Evolutionary conservation across 805 yeast species (phyloP).

Genomic region (Phaffomyces antillensis): DNA sequence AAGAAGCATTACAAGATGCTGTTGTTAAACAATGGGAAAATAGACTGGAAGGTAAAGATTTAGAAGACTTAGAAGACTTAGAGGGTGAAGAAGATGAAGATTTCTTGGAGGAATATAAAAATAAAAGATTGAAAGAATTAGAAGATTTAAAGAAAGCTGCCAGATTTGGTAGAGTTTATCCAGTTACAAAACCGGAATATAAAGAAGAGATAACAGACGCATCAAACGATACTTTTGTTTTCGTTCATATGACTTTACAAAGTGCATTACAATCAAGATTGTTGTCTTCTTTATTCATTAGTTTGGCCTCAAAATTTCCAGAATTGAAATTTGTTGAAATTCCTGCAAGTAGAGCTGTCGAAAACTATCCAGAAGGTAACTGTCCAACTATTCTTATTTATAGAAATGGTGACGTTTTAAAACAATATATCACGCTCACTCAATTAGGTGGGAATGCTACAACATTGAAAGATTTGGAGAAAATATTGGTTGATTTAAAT

Average conservation of each 20-base stretch:
- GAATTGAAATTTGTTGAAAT: constrained; percentile 91
- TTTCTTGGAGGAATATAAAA: constrained; percentile 69
- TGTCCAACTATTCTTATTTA: constrained; percentile 89
- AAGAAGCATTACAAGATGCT: constrained; percentile 83
- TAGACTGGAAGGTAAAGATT: constrained; percentile 65
- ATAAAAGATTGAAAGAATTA: constrained; percentile 71
- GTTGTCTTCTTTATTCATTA: constrained; percentile 47
- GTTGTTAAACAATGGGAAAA: constrained; percentile 72
- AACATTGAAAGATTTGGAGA: constrained; percentile 61
- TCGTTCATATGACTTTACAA: constrained; percentile 70
- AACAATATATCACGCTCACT: constrained; percentile 74
- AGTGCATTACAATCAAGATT: constrained; percentile 69
- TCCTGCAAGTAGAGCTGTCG: constrained; percentile 85
- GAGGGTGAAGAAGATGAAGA: constrained; percentile 95
- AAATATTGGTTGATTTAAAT: constrained; percentile 55
- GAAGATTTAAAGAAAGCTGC: constrained; percentile 46
- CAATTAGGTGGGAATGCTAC: constrained; percentile 83
- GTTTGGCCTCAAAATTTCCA: constrained; percentile 58
- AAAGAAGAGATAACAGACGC: constrained; percentile 79
- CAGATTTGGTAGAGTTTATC: constrained; percentile 69
- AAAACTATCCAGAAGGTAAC: constrained; percentile 81
- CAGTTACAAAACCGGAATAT: constrained; percentile 84
- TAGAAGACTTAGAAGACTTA: constrained; percentile 78
- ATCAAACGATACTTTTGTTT: constrained; percentile 55
- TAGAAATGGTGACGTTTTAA: constrained; percentile 66